A percentile compares a stretch with the other conserved stretches of the same genome.
Evolutionary conservation across 2,329 filamentous ascomycete genomes (phyloP).

Genomic region (Cladophialophora immunda): DNA sequence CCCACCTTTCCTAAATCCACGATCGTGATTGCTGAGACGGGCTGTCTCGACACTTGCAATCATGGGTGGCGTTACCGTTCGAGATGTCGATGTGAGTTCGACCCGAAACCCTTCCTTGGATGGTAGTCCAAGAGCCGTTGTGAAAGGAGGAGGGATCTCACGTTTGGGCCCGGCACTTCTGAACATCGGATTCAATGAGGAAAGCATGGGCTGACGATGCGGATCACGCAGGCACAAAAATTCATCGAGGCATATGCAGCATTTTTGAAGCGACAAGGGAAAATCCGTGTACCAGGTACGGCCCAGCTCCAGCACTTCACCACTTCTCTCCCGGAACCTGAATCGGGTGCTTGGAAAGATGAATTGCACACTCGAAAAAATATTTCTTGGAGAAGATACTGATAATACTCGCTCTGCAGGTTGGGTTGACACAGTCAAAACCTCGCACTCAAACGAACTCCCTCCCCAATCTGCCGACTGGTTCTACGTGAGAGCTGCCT

Average conservation of each 20-base stretch:
- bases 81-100: constrained; percentile 69
- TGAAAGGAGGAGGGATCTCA: constrained; percentile 21
- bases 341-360: neutral
- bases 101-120: constrained; percentile 38
- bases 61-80: constrained; percentile 73
- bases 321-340: neutral
- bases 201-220: constrained; percentile 5
- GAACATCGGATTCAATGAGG: neutral
- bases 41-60: constrained; percentile 55
- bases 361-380: neutral
- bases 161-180: neutral
- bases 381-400: constrained; percentile 14
- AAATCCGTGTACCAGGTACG: constrained; percentile 74
- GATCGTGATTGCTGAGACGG: constrained; percentile 34
- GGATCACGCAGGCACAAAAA: constrained; percentile 65
- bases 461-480: constrained; percentile 98
- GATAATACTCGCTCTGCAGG: constrained; percentile 59
- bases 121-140: constrained; percentile 34
- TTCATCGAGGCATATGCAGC: constrained; percentile 74
- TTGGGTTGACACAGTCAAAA: constrained; percentile 99
- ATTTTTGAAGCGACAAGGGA: constrained; percentile 76
- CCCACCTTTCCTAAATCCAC: constrained; percentile 23
- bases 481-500: constrained; percentile 88
- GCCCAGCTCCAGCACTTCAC: constrained; percentile 41
- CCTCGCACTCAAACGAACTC: constrained; percentile 93